Evolutionary conservation across 306 rosid species (phyloP).

Genomic region (Ceratonia siliqua): DNA sequence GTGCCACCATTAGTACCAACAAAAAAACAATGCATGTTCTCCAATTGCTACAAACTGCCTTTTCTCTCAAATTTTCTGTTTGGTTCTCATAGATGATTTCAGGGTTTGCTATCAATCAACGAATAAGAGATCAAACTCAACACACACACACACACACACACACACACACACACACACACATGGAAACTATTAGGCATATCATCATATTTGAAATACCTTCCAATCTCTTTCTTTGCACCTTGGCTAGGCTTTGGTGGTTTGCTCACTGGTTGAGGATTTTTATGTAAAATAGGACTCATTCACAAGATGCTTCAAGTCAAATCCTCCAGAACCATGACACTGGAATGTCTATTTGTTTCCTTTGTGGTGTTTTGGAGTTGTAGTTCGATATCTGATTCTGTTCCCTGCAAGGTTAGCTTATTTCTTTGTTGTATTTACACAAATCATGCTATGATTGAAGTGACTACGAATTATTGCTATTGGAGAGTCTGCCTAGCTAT

Average conservation of each 20-base stretch:
- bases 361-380: slow-evolving; percentile 92
- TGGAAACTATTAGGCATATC: not conserved
- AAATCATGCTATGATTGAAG: slow-evolving; percentile 8
- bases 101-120: not conserved
- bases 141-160: no score
- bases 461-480: slow-evolving; percentile 14
- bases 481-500: not conserved
- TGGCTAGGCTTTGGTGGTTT: slow-evolving; percentile 28
- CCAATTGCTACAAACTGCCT: not conserved
- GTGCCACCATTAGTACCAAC: no score
- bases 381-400: slow-evolving; percentile 75
- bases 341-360: slow-evolving; percentile 97
- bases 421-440: not conserved
- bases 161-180: no score
- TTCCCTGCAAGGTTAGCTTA: slow-evolving; percentile 78
- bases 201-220: not conserved
- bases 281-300: slow-evolving; percentile 70
- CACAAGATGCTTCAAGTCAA: slow-evolving; percentile 96
- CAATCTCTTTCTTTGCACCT: not conserved
- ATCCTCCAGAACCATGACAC: slow-evolving; percentile 95
- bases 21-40: not conserved
- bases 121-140: not conserved
- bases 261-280: slow-evolving; percentile 24
- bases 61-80: slow-evolving; percentile 3
- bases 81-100: slow-evolving; percentile 5